Evolutionary conservation across 75 land plant species (phyloP).

Genomic region (Pseudotsuga menziesii): DNA sequence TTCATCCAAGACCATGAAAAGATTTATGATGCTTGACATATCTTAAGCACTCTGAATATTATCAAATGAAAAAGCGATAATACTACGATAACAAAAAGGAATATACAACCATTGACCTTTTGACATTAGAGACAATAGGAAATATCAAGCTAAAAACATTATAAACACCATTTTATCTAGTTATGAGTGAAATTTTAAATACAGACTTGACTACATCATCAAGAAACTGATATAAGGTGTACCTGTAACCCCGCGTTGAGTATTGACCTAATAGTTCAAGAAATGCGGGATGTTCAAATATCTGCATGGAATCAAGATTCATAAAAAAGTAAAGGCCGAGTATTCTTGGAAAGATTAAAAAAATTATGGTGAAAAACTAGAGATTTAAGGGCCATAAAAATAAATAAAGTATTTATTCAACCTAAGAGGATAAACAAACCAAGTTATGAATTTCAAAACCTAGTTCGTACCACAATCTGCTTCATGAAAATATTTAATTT

Average conservation of each 20-base stretch:
- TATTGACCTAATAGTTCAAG: slow-evolving; percentile 50
- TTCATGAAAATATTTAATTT: not conserved
- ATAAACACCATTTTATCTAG: too few relatives aligned
- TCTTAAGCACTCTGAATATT: too few relatives aligned
- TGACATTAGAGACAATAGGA: too few relatives aligned
- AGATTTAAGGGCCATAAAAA: not conserved
- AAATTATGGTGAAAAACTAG: not conserved
- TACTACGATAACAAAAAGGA: too few relatives aligned
- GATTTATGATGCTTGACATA: too few relatives aligned
- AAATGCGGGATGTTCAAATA: slow-evolving; percentile 55
- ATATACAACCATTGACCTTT: too few relatives aligned
- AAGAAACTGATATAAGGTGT: not conserved
- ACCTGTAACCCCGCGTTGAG: slow-evolving; percentile 72
- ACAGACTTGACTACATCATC: too few relatives aligned
- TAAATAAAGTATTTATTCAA: not conserved
- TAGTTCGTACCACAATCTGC: not conserved
- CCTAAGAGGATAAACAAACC: not conserved
- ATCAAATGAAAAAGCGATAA: too few relatives aligned
- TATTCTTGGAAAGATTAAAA: not conserved
- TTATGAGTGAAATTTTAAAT: too few relatives aligned
- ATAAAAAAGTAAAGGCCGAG: not conserved
- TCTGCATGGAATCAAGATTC: slow-evolving; percentile 31
- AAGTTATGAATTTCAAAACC: not conserved
- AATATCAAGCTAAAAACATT: too few relatives aligned
- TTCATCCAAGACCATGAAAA: too few relatives aligned